phyloP scores from a whole-genome alignment of 257 asterid species.

The Buddleja alternifolia region DNA sequence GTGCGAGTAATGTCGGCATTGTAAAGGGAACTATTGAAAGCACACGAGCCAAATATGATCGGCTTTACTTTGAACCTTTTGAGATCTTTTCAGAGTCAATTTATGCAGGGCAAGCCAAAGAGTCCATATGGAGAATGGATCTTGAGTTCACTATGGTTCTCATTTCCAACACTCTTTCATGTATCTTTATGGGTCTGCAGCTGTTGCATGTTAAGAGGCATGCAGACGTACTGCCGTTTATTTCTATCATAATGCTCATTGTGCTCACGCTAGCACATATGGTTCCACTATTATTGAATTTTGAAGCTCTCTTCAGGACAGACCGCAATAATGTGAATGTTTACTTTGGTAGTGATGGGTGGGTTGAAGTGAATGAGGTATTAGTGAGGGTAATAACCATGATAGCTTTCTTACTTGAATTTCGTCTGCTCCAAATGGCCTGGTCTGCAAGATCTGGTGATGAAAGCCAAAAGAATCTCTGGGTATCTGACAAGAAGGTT shows the following conservation, averaged over 20 bases:
- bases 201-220: constrained; percentile 64
- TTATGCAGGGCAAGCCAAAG: constrained; percentile 65
- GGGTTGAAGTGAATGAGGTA: constrained; percentile 90
- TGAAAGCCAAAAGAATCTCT: constrained; percentile 44
- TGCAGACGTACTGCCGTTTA: constrained; percentile 56
- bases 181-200: constrained; percentile 74
- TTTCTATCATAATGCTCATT: constrained; percentile 68
- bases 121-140: constrained; percentile 88
- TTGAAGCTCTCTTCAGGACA: constrained; percentile 73
- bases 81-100: constrained; percentile 59
- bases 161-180: constrained; percentile 71
- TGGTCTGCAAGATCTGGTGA: constrained; percentile 73
- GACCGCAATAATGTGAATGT: constrained; percentile 53
- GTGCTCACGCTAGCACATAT: constrained; percentile 77
- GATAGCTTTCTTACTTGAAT: constrained; percentile 87
- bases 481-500: constrained; percentile 78
- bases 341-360: constrained; percentile 67
- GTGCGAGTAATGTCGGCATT: constrained; percentile 41
- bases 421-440: constrained; percentile 73
- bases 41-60: constrained; percentile 61
- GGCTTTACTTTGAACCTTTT: constrained; percentile 66
- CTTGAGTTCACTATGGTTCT: constrained; percentile 86
- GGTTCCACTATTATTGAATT: constrained; percentile 77
- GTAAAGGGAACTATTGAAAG: constrained; percentile 76
- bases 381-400: constrained; percentile 81